phyloP scores from a whole-genome alignment of 306 rosid genomes.

The Sicyos baderoa region DNA sequence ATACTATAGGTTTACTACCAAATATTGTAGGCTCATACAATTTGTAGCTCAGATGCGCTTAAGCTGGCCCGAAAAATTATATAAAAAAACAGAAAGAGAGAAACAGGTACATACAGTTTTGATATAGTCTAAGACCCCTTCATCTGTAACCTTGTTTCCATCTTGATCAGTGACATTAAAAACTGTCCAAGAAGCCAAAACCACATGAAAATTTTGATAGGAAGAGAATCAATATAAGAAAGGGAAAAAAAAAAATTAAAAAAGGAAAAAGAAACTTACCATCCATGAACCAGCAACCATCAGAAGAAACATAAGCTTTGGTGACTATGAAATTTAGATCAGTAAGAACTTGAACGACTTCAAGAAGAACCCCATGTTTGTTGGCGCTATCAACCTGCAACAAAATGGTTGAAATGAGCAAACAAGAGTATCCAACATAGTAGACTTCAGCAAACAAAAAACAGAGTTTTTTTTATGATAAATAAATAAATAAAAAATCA shows the following conservation, averaged over 20 bases:
- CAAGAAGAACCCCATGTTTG: conserved; percentile 81
- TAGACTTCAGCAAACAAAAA: conserved; percentile 11
- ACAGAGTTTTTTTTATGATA: no score
- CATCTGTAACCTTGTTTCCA: conserved; percentile 82
- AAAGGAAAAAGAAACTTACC: conserved; percentile 37
- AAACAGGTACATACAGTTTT: conserved; percentile 39
- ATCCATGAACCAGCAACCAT: conserved; percentile 99
- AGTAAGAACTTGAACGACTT: conserved; percentile 82
- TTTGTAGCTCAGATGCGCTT: no score
- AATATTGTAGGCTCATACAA: no score
- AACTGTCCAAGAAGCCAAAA: conserved; percentile 37
- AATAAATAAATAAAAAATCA: background rate
- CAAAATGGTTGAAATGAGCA: conserved; percentile 9
- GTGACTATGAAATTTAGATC: conserved; percentile 71
- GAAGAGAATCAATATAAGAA: background rate
- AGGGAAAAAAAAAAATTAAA: no score
- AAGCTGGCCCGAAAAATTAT: no score
- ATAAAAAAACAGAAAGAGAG: background rate
- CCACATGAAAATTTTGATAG: background rate
- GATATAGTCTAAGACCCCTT: conserved; percentile 67
- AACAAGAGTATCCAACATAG: conserved; percentile 5
- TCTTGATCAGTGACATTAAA: conserved; percentile 88
- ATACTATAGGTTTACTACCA: no score
- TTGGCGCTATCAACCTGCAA: conserved; percentile 80
- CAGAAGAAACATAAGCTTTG: conserved; percentile 89